Conservation (phyloP, 805 yeast species). For the Kuraishia borneana region DNA sequence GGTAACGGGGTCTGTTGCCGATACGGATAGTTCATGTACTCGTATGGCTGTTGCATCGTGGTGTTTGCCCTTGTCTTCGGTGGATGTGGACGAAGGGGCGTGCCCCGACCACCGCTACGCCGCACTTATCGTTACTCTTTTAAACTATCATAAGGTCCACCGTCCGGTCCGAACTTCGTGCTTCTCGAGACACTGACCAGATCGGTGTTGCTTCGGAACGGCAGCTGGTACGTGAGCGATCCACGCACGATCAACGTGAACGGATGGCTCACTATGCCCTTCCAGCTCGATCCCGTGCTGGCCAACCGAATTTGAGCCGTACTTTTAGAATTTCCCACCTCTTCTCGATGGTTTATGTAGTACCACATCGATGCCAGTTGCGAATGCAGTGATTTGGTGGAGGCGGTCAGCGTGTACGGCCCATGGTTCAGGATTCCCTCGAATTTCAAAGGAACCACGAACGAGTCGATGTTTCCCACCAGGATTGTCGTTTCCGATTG, state of each 20-base stretch:
- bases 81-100: too few relatives aligned
- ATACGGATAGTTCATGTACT: constrained; percentile 7
- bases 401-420: constrained; percentile 5
- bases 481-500: constrained; percentile 16
- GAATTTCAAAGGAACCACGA: constrained; percentile 19
- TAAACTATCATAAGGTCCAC: too few relatives aligned
- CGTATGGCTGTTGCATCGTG: constrained; percentile 8
- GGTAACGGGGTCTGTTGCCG: constrained; percentile 15
- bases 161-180: constrained; percentile 1
- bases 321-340: constrained; percentile 5
- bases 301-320: constrained; percentile 19
- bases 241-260: constrained; percentile 20
- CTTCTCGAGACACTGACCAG: constrained; percentile 16
- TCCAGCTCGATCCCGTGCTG: constrained; percentile 10
- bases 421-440: constrained; percentile 12
- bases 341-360: constrained; percentile 10
- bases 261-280: constrained; percentile 12
- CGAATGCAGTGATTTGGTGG: not conserved
- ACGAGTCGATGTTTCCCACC: constrained; percentile 17
- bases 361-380: constrained; percentile 8
- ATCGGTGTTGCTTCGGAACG: constrained; percentile 13
- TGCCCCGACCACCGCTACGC: constrained; percentile 12
- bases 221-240: constrained; percentile 18
- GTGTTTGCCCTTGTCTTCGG: constrained; percentile 10
- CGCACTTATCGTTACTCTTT: too few relatives aligned